phyloP scores from a whole-genome alignment of 2,329 filamentous ascomycete genomes.

The Talaromyces rugulosus region DNA sequence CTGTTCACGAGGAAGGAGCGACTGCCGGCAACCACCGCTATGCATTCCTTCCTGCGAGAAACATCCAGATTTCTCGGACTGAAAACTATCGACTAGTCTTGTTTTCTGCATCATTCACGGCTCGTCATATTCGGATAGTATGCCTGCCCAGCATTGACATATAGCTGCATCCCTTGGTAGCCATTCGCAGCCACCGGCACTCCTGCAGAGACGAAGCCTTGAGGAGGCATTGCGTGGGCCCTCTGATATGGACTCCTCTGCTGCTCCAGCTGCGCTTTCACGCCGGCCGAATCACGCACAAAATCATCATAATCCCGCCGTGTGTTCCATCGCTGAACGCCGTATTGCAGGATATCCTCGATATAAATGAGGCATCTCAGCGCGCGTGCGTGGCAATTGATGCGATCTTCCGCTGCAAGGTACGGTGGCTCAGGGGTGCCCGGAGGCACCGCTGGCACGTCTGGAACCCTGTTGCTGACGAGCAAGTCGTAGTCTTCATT shows the following conservation, averaged over 20 bases:
- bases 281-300: slow-evolving; percentile 23
- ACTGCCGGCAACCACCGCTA: not conserved
- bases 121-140: slow-evolving; percentile 1
- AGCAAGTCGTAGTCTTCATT: slow-evolving; percentile 49
- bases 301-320: slow-evolving; percentile 27
- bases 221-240: not conserved
- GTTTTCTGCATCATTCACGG: not conserved
- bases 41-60: not conserved
- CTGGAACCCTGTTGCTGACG: slow-evolving; percentile 27
- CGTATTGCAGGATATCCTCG: slow-evolving; percentile 29
- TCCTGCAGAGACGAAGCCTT: not conserved
- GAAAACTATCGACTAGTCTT: not conserved
- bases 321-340: slow-evolving; percentile 32
- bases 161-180: not conserved
- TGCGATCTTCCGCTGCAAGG: slow-evolving; percentile 26
- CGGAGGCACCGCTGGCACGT: slow-evolving; percentile 23
- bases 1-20: slow-evolving; percentile 3
- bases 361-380: slow-evolving; percentile 29
- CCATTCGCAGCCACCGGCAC: not conserved
- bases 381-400: slow-evolving; percentile 31
- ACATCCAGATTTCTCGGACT: not conserved
- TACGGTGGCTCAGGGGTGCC: slow-evolving; percentile 30
- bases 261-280: slow-evolving; percentile 16
- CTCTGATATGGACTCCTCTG: not conserved
- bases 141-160: not conserved